A percentile compares a stretch with the other conserved stretches of the same genome.
These are phyloP conservation scores for Ilyonectria mors-panacis DNA, from an alignment of 2,329 filamentous ascomycete species.

Conservation along the genomic window DNA sequence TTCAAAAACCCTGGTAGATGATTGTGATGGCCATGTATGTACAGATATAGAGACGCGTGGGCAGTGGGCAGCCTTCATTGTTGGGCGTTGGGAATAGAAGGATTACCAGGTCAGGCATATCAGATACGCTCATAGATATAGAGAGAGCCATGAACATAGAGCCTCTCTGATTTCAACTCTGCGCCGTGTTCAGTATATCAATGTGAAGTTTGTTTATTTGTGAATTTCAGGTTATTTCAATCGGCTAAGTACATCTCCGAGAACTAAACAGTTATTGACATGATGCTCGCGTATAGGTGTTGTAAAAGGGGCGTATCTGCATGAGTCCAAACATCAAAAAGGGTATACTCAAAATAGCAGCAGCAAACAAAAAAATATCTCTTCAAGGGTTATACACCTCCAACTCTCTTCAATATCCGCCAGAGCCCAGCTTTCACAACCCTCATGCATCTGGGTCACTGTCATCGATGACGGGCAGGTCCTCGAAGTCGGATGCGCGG, in stretches of 20 bases:
- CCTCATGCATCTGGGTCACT: constrained; percentile 57
- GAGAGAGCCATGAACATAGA: constrained; percentile 44
- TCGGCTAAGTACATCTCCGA: background rate
- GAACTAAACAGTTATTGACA: background rate
- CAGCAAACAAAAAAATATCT: background rate
- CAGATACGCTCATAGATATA: constrained; percentile 47
- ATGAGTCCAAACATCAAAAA: background rate
- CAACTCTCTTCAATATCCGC: background rate
- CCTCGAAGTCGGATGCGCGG: constrained; percentile 55
- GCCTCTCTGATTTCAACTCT: constrained; percentile 40
- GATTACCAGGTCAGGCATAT: constrained; percentile 41
- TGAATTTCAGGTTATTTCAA: background rate
- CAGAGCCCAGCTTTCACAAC: background rate
- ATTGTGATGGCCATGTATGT: constrained; percentile 47
- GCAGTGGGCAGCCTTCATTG: constrained; percentile 43
- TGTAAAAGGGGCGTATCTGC: constrained; percentile 3
- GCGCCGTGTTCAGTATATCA: background rate
- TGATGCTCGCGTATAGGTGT: background rate
- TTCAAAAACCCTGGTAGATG: constrained; percentile 29
- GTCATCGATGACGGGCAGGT: constrained; percentile 47
- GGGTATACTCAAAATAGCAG: constrained; percentile 4
- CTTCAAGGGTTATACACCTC: background rate
- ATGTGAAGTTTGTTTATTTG: background rate
- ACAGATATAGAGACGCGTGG: constrained; percentile 44
- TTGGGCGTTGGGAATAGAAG: constrained; percentile 52